Conservation (phyloP, 2,329 filamentous ascomycete species). For the Arthrinium phaeospermum region DNA sequence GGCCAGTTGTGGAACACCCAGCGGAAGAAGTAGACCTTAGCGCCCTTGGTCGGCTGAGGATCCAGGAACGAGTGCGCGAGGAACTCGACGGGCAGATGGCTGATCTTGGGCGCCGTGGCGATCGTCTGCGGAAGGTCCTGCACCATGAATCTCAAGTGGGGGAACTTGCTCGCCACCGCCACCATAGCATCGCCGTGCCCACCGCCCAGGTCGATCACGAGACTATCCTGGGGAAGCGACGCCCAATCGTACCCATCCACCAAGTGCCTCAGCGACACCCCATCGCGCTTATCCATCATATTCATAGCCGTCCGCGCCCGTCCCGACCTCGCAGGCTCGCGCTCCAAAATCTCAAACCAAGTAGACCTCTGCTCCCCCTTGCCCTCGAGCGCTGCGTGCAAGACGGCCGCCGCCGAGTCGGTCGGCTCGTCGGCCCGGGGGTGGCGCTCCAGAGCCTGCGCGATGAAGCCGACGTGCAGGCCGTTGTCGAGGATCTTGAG, state of each 20-base stretch:
- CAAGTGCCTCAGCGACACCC: constrained; percentile 27
- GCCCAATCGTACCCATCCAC: constrained; percentile 30
- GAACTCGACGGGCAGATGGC: constrained; percentile 16
- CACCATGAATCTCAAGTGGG: constrained; percentile 38
- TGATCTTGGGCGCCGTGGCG: constrained; percentile 12
- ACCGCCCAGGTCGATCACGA: constrained; percentile 35
- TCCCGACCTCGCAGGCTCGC: constrained; percentile 24
- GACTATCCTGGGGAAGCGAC: constrained; percentile 22
- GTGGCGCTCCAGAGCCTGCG: constrained; percentile 16
- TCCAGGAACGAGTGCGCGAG: constrained; percentile 11
- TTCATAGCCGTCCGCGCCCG: constrained; percentile 30
- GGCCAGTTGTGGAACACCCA: constrained; percentile 18
- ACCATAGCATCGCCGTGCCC: constrained; percentile 36
- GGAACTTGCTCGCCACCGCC: constrained; percentile 34
- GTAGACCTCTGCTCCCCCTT: constrained; percentile 11
- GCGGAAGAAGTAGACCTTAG: constrained; percentile 13
- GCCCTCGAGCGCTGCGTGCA: constrained; percentile 6
- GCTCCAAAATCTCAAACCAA: constrained; percentile 29
- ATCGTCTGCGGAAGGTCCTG: constrained; percentile 24
- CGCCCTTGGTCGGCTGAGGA: not conserved
- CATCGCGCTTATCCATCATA: constrained; percentile 30
- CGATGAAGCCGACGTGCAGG: constrained; percentile 2
- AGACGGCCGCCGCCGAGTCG: not conserved
- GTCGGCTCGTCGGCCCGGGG: constrained; percentile 9
- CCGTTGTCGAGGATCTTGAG: constrained; percentile 19